phyloP scores from a whole-genome alignment of 1,284 basidiomycete genomes.

The Tetrapyrgos nigripes region DNA sequence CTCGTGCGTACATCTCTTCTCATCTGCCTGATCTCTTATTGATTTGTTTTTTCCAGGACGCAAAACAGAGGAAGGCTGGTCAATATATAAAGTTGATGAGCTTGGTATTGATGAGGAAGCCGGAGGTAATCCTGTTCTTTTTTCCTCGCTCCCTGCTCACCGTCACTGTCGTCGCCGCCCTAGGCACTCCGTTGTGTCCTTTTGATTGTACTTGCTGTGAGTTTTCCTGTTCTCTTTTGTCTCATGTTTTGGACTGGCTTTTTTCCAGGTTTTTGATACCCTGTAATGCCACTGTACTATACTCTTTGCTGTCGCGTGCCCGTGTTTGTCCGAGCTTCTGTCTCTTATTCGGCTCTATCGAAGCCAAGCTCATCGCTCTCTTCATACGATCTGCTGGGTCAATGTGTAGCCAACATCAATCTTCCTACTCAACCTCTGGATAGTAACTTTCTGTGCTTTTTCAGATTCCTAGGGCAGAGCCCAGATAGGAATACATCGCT shows the following conservation, averaged over 20 bases:
- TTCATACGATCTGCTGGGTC: slow-evolving; percentile 21
- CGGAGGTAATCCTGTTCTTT: slow-evolving; percentile 65
- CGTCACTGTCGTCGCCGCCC: slow-evolving; percentile 24
- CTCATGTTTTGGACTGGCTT: neutral
- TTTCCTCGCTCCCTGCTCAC: slow-evolving; percentile 21
- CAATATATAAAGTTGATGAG: slow-evolving; percentile 88
- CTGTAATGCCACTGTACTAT: neutral
- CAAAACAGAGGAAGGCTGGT: slow-evolving; percentile 86
- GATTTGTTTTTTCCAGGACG: slow-evolving; percentile 56
- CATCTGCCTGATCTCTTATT: slow-evolving; percentile 6
- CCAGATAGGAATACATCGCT: slow-evolving; percentile 24
- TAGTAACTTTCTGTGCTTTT: slow-evolving; percentile 25
- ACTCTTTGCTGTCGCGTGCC: slow-evolving; percentile 3
- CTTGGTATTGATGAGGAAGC: slow-evolving; percentile 76
- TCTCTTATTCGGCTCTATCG: slow-evolving; percentile 33
- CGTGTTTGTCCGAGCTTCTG: slow-evolving; percentile 5
- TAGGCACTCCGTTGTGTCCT: slow-evolving; percentile 76
- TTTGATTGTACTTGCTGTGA: slow-evolving; percentile 88
- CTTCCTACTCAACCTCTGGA: slow-evolving; percentile 7
- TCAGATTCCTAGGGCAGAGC: neutral
- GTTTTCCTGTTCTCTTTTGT: slow-evolving; percentile 34
- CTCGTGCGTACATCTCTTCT: slow-evolving; percentile 58
- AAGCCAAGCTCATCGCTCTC: slow-evolving; percentile 32
- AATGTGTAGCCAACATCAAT: slow-evolving; percentile 41
- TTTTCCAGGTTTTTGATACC: slow-evolving; percentile 51